Evolutionary conservation across 2,329 filamentous ascomycete species (phyloP).

Genomic region (Fusarium phyllophilum): DNA sequence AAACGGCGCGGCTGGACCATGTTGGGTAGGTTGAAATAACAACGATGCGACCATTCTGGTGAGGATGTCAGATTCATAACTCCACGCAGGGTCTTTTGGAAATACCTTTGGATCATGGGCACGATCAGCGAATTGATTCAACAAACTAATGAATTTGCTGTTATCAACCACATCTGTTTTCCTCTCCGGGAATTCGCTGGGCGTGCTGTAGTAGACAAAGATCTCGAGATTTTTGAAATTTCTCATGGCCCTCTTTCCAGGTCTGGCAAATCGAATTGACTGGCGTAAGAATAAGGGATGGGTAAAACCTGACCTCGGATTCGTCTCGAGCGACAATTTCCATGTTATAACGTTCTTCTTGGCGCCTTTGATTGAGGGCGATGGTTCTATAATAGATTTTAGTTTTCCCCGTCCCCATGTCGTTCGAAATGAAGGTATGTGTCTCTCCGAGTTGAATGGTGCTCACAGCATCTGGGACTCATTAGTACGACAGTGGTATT

Average conservation of each 20-base stretch:
- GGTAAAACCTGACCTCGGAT: neutral
- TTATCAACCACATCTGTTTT: neutral
- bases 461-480: neutral
- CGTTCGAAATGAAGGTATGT: neutral
- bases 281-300: neutral
- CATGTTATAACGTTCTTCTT: neutral
- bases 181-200: neutral
- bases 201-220: neutral
- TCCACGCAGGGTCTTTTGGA: neutral
- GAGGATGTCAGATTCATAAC: neutral
- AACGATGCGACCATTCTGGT: neutral
- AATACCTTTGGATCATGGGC: neutral
- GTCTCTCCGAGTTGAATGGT: neutral
- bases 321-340: neutral
- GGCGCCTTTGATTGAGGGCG: neutral
- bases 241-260: neutral
- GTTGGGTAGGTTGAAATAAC: neutral
- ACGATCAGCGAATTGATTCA: neutral
- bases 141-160: neutral
- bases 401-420: fast-evolving
- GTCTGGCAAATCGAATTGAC: neutral
- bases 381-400: neutral
- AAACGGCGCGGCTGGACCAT: neutral
- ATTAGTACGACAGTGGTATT: neutral
- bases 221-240: neutral